phyloP scores from a whole-genome alignment of 495 filamentous ascomycete genomes.

The Xylaria longipes region DNA sequence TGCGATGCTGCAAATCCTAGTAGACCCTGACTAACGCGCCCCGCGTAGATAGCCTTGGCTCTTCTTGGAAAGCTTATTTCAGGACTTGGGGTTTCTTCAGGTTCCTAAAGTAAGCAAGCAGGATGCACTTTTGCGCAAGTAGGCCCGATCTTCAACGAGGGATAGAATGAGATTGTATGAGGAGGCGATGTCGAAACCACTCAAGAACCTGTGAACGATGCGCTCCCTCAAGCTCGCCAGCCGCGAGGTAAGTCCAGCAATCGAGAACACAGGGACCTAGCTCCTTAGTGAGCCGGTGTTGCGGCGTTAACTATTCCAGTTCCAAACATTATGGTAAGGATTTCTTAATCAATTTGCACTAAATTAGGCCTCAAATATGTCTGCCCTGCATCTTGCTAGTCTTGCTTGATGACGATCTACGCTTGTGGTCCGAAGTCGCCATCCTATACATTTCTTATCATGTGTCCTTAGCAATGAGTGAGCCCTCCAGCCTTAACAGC shows the following conservation, averaged over 20 bases:
- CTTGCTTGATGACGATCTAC: not conserved
- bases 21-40: conserved; percentile 4
- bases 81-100: not conserved
- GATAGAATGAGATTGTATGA: not conserved
- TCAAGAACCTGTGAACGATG: not conserved
- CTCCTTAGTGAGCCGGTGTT: not conserved
- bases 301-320: not conserved
- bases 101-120: not conserved
- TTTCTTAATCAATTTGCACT: not conserved
- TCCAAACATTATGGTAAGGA: not conserved
- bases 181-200: not conserved
- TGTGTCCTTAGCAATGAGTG: not conserved
- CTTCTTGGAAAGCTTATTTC: not conserved
- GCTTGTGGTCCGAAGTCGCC: not conserved
- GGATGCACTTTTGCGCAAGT: not conserved
- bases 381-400: not conserved
- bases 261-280: not conserved
- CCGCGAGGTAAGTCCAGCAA: not conserved
- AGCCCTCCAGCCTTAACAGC: not conserved
- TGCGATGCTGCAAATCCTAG: too few relatives aligned
- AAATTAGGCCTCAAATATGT: not conserved
- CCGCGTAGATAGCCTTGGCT: not conserved
- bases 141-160: not conserved
- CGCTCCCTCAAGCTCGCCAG: not conserved
- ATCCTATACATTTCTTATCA: not conserved